Percentiles rank a stretch among this genome's conserved stretches.
phyloP scores from a whole-genome alignment of 805 yeast species.

The Candida hispaniensis region DNA sequence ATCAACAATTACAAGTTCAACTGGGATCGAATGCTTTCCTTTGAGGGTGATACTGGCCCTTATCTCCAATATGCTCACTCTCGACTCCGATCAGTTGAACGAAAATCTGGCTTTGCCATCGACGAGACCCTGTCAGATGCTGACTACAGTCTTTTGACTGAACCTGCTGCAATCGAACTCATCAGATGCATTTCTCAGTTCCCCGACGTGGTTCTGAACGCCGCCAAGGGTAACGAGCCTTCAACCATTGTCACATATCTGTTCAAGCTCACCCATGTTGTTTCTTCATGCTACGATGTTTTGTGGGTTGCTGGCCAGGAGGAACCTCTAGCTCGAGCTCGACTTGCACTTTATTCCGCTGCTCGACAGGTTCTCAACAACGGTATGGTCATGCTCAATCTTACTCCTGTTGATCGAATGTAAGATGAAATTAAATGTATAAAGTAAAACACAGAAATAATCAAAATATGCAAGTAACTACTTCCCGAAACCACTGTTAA shows the following conservation, averaged over 20 bases:
- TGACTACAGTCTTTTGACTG: slow-evolving; percentile 52
- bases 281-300: slow-evolving; percentile 90
- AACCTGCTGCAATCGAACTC: slow-evolving; percentile 59
- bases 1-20: slow-evolving; percentile 91
- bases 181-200: slow-evolving; percentile 75
- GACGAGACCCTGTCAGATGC: slow-evolving; percentile 32
- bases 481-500: slow-evolving; percentile 66
- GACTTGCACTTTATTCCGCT: slow-evolving; percentile 81
- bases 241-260: slow-evolving; percentile 88
- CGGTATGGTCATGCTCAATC: slow-evolving; percentile 82
- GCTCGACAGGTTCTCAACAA: slow-evolving; percentile 83
- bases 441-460: neutral
- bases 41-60: slow-evolving; percentile 99
- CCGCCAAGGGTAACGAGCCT: slow-evolving; percentile 80
- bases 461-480: slow-evolving; percentile 2
- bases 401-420: slow-evolving; percentile 99
- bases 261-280: slow-evolving; percentile 85
- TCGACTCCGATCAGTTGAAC: slow-evolving; percentile 85
- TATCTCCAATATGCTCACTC: slow-evolving; percentile 98
- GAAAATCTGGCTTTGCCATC: slow-evolving; percentile 46
- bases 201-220: slow-evolving; percentile 80
- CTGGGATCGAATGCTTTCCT: slow-evolving; percentile 97
- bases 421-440: slow-evolving; percentile 28
- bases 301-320: slow-evolving; percentile 97
- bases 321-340: slow-evolving; percentile 72